Base-by-base conservation (phyloP, 768 basidiomycete genomes). In the Cystobasidium onofrii region DNA sequence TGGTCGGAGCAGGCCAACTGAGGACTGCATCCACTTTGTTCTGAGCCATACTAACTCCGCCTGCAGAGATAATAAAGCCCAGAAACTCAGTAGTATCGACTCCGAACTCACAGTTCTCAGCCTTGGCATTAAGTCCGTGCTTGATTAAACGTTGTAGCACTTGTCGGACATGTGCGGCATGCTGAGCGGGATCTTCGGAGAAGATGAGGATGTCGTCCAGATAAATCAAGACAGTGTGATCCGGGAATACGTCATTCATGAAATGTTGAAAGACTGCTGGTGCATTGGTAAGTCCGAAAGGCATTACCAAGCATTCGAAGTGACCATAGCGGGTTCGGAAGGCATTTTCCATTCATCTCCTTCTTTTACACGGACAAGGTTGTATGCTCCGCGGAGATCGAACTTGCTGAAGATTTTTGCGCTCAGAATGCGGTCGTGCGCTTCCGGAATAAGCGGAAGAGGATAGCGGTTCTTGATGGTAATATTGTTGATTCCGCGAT, bases 201-300 rank as follows among this genome's bases (percentile, higher is more conserved):
- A 82, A 85, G 27, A 85, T 83, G 13, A 85, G 79, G 67, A 85
- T 83, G 76, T 84, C 80, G 71, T 84, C 84, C 43, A 85, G 64
- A 77, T 85, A 85, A 44, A 85, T 81, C 29, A 85, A 79, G 69
- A 6, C 34, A 85, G 73, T 7, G 81, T 73, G 43, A n/a, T 84
- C 81, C 10, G 78, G 77, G 9, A 85, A 78, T 12, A 81, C 81
- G 66, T 83, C 81, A 27, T 84, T 80, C 73, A 85, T 84, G 72
- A 84, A 83, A 20, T 75, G 67, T 75, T 85, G 84, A 75, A 84
- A 85, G 1, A 80, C 75, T 0, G 84, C 81, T 6, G 78, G 79
- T 7, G 79, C 78, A 55, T 79, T 80, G 23, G 77, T 77, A 36
- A 80, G 77, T 6, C 79, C 82, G 55, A 79, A 84, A 63, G 80